A percentile compares a stretch with the other conserved stretches of the same genome.
These are phyloP conservation scores for Sicyos baderoa DNA, from an alignment of 306 rosid genomes.

Conservation along the genomic window DNA sequence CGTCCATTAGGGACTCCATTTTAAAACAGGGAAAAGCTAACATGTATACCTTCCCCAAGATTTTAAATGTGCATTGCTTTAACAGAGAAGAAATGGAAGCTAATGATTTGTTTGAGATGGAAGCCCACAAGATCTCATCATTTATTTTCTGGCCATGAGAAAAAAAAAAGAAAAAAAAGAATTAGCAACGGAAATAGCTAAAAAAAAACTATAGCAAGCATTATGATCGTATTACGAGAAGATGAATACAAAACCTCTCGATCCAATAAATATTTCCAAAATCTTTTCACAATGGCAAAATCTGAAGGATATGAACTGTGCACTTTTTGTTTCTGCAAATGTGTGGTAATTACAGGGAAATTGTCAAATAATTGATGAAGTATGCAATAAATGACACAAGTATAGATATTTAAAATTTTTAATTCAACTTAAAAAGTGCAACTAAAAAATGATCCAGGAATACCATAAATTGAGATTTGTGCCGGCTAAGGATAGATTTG, in stretches of 20 bases:
- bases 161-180: too few relatives aligned
- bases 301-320: slow-evolving; percentile 65
- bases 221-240: neutral
- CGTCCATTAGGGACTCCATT: neutral
- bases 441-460: neutral
- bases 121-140: slow-evolving; percentile 77
- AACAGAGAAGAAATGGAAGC: slow-evolving; percentile 52
- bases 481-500: slow-evolving; percentile 52
- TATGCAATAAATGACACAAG: neutral
- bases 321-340: slow-evolving; percentile 75
- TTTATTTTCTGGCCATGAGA: slow-evolving; percentile 39
- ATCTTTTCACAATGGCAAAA: slow-evolving; percentile 75
- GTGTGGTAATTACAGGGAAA: slow-evolving; percentile 15
- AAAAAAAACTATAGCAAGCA: too few relatives aligned
- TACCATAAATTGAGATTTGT: slow-evolving; percentile 68
- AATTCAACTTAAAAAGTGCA: neutral
- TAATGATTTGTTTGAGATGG: slow-evolving; percentile 66
- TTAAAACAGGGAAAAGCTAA: slow-evolving; percentile 10
- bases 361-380: neutral
- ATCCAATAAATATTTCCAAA: slow-evolving; percentile 74
- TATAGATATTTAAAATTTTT: neutral
- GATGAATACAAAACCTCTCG: slow-evolving; percentile 47
- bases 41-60: slow-evolving; percentile 60
- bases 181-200: neutral
- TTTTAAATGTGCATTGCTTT: slow-evolving; percentile 54